Percentiles rank a stretch among this genome's conserved stretches.
Evolutionary conservation across 2,329 filamentous ascomycete genomes (phyloP).

Genomic region (Aspergillus sojae): DNA sequence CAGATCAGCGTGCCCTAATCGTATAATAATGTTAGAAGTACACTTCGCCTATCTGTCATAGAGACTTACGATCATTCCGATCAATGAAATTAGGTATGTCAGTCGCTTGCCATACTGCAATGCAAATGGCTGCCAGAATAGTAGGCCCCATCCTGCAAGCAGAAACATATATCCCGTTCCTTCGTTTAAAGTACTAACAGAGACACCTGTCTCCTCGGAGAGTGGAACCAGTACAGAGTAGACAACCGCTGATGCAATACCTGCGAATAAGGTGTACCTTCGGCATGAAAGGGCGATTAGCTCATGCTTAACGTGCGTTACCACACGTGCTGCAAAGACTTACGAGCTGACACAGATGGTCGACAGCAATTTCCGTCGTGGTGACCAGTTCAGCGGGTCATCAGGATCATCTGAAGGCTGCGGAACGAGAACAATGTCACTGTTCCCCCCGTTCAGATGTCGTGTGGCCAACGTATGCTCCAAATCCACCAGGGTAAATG

Average conservation of each 20-base stretch:
- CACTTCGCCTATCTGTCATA: not conserved
- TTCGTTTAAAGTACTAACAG: constrained; percentile 38
- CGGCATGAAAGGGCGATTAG: not conserved
- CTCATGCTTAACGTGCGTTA: not conserved
- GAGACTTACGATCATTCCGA: constrained; percentile 34
- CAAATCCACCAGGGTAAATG: constrained; percentile 48
- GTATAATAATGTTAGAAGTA: constrained; percentile 2
- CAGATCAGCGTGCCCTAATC: constrained; percentile 32
- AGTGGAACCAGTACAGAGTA: constrained; percentile 44
- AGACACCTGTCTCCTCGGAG: constrained; percentile 39
- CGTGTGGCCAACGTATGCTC: constrained; percentile 37
- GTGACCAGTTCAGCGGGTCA: constrained; percentile 52
- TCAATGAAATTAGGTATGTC: constrained; percentile 37
- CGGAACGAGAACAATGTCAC: constrained; percentile 47
- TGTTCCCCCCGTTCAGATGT: constrained; percentile 31
- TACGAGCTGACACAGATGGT: constrained; percentile 47
- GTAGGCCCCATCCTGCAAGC: constrained; percentile 47
- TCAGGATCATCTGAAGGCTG: constrained; percentile 49
- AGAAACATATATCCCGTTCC: constrained; percentile 47
- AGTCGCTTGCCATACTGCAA: constrained; percentile 47
- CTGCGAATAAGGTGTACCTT: constrained; percentile 43
- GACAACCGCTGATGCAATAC: constrained; percentile 41
- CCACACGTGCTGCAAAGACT: constrained; percentile 11
- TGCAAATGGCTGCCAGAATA: constrained; percentile 53
- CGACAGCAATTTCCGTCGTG: constrained; percentile 45